A percentile compares a stretch with the other conserved stretches of the same genome.
These are phyloP conservation scores for Blastosporella zonata DNA, from an alignment of 1,284 basidiomycete species.

Conservation along the genomic window DNA sequence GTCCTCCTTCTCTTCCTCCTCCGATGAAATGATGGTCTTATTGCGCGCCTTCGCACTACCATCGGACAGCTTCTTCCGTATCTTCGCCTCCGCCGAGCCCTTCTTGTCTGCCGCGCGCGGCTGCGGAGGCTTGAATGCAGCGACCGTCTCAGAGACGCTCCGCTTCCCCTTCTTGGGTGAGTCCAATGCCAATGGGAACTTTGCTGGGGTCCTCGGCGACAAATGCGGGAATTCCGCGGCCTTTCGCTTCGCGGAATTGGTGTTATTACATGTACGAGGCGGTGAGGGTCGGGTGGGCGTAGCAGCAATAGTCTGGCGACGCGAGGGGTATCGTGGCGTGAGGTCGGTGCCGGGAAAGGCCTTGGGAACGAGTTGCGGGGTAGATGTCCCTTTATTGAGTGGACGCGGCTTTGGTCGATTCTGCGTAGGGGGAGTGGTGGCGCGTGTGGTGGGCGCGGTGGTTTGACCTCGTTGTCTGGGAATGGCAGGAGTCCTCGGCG, in stretches of 20 bases:
- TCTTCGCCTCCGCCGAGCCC: background rate
- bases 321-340: slow-evolving; percentile 8
- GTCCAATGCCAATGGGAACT: slow-evolving; percentile 7
- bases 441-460: background rate
- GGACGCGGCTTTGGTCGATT: slow-evolving; percentile 19
- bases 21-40: slow-evolving; percentile 1
- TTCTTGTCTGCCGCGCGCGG: slow-evolving; percentile 1
- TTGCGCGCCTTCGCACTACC: too few relatives aligned
- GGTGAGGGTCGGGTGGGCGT: slow-evolving; percentile 8
- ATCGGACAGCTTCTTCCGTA: background rate
- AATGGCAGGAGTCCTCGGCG: background rate
- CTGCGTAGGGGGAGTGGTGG: background rate
- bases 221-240: slow-evolving; percentile 6
- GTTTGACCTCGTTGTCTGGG: background rate
- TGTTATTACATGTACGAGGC: background rate
- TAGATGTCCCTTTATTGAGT: background rate
- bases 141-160: slow-evolving; percentile 11
- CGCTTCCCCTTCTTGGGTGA: slow-evolving; percentile 4
- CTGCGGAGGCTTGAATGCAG: background rate
- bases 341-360: slow-evolving; percentile 2
- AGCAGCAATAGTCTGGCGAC: slow-evolving; percentile 13
- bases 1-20: slow-evolving; percentile 1
- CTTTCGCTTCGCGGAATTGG: slow-evolving; percentile 6
- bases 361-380: slow-evolving; percentile 1
- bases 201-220: slow-evolving; percentile 6